Conservation (phyloP, 176 grass and related monocot genomes). For the Thalia dealbata region DNA sequence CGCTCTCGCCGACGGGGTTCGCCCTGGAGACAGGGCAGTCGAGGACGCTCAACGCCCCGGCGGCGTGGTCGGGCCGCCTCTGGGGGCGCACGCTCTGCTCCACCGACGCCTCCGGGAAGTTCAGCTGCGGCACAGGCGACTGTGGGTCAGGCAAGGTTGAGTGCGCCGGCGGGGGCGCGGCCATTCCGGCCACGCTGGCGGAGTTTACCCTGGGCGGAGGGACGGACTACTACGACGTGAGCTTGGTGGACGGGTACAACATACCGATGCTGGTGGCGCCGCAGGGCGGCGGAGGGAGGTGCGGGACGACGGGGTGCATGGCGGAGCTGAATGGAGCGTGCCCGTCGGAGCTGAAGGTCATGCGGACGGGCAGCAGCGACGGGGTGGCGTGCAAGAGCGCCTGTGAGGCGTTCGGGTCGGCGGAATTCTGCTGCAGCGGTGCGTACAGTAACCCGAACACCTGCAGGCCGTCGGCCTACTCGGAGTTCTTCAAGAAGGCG, state of each 20-base stretch:
- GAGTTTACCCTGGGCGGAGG: constrained; percentile 18
- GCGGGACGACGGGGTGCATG: constrained; percentile 49
- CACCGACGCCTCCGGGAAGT: not conserved
- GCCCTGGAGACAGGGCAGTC: not conserved
- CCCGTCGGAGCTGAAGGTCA: constrained; percentile 44
- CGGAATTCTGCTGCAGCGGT: not conserved
- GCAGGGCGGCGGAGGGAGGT: constrained; percentile 28
- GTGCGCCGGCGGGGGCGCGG: not conserved
- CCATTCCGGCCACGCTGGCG: not conserved
- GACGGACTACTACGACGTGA: constrained; percentile 77
- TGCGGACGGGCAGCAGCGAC: not conserved
- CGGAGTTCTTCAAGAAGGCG: not conserved
- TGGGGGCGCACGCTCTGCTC: not conserved
- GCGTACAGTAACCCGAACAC: not conserved
- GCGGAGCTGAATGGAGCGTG: constrained; percentile 52
- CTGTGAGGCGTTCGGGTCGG: not conserved
- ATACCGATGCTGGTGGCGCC: constrained; percentile 45
- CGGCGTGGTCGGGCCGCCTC: not conserved
- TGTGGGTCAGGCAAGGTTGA: not conserved
- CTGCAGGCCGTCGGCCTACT: not conserved
- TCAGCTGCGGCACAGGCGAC: not conserved
- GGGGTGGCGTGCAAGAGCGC: not conserved
- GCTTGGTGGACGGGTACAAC: constrained; percentile 74
- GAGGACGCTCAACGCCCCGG: not conserved
- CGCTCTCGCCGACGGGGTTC: not conserved